Evolutionary conservation across 179 eudicot genomes (phyloP).

Genomic region (Spinacia oleracea): DNA sequence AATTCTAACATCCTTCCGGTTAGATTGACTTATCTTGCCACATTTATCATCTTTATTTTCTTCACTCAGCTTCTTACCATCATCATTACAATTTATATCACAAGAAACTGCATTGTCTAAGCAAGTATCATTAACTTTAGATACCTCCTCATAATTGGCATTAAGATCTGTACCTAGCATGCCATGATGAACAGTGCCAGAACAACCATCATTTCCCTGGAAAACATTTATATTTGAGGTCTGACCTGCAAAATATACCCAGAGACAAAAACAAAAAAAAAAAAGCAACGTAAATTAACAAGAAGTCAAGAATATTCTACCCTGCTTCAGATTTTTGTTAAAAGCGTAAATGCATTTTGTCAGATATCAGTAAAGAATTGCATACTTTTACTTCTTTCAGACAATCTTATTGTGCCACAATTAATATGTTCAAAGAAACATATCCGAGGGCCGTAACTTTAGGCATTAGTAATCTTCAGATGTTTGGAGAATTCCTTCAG

Average conservation of each 20-base stretch:
- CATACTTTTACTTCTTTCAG: not conserved
- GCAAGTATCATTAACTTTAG: conserved; percentile 14
- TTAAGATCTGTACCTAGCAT: conserved; percentile 3
- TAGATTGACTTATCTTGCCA: conserved; percentile 8
- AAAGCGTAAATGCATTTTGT: too few species aligned
- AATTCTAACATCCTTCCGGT: conserved; percentile 15
- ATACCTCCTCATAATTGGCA: conserved; percentile 6
- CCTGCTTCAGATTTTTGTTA: conserved; percentile 4
- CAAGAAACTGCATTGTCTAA: conserved; percentile 9
- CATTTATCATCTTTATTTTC: conserved; percentile 9
- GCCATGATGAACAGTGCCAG: conserved; percentile 7
- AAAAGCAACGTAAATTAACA: too few species aligned
- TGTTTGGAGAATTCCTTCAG: not conserved
- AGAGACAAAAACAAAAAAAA: not conserved
- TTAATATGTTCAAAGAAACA: not conserved
- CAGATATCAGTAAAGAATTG: not conserved
- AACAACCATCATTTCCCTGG: conserved; percentile 20
- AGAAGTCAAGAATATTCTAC: not conserved
- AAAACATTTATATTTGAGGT: conserved; percentile 8
- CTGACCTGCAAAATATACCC: conserved; percentile 18
- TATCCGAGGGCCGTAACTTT: not conserved
- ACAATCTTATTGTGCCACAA: not conserved
- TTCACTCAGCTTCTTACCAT: conserved; percentile 10
- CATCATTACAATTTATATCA: not conserved
- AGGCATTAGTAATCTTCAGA: not conserved